Evolutionary conservation across 495 filamentous ascomycete species (phyloP).

Genomic region (Penicillium canescens): DNA sequence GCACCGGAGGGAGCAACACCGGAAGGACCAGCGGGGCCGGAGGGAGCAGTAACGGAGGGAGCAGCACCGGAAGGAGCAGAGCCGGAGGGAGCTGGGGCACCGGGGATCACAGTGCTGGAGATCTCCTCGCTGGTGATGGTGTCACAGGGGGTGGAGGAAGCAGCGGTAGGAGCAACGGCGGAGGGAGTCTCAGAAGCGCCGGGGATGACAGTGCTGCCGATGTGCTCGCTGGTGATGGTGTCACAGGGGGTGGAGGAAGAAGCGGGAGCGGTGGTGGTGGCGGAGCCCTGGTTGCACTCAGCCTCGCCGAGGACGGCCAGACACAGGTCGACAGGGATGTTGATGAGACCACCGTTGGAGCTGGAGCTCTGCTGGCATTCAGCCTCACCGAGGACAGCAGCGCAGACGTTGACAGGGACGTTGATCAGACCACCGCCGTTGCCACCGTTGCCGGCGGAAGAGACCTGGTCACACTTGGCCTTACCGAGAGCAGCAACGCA

Average conservation of each 20-base stretch:
- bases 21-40: too few relatives aligned
- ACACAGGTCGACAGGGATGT: conserved; percentile 6
- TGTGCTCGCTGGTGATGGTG: too few relatives aligned
- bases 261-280: neutral
- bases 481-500: conserved; percentile 29
- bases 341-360: conserved; percentile 5
- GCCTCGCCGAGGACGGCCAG: conserved; percentile 1
- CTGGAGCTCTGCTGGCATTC: conserved; percentile 16
- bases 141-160: too few relatives aligned
- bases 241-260: conserved; percentile 1
- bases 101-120: too few relatives aligned
- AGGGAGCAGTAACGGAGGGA: too few relatives aligned
- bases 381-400: conserved; percentile 29
- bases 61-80: too few relatives aligned
- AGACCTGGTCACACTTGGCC: conserved; percentile 32
- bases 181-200: too few relatives aligned
- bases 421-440: conserved; percentile 20
- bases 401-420: conserved; percentile 30
- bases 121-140: too few relatives aligned
- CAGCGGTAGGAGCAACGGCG: too few relatives aligned
- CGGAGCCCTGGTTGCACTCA: conserved; percentile 10
- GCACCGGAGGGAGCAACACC: too few relatives aligned
- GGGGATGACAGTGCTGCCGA: too few relatives aligned
- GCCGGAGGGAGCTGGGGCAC: too few relatives aligned
- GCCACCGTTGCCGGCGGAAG: conserved; percentile 6